Percentiles rank a stretch among this genome's conserved stretches.
phyloP scores from a whole-genome alignment of 2,329 filamentous ascomycete genomes.

The Zopfia rhizophila region DNA sequence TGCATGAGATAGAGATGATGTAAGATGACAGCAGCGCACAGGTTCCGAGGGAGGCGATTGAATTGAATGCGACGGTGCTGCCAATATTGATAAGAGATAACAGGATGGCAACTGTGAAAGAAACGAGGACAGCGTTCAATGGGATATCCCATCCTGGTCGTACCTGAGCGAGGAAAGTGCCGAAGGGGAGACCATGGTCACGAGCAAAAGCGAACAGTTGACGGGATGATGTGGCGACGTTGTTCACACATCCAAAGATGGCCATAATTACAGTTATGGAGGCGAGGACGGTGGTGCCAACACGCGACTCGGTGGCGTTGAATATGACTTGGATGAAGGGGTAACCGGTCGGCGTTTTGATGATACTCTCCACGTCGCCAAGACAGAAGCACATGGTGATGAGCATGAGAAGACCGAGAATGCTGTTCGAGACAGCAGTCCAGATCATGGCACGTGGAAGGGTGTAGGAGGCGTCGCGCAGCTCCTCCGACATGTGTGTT shows the following conservation, averaged over 20 bases:
- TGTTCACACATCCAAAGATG: conserved; percentile 36
- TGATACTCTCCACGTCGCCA: conserved; percentile 28
- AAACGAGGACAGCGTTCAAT: conserved; percentile 58
- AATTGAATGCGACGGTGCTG: conserved; percentile 47
- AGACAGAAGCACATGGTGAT: conserved; percentile 42
- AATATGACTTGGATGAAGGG: conserved; percentile 39
- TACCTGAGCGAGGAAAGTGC: conserved; percentile 19
- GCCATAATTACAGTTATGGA: conserved; percentile 40
- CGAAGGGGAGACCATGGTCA: conserved; percentile 35
- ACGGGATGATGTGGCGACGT: conserved; percentile 41
- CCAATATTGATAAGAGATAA: conserved; percentile 63
- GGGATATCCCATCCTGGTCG: conserved; percentile 44
- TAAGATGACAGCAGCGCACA: conserved; percentile 38
- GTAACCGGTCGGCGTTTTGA: conserved; percentile 24
- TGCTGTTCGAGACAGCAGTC: conserved; percentile 50
- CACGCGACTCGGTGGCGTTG: conserved; percentile 34
- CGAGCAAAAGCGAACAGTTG: conserved; percentile 49
- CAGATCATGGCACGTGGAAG: conserved; percentile 55
- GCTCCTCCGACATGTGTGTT: conserved; percentile 46
- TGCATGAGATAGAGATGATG: conserved; percentile 58
- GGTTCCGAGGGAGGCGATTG: conserved; percentile 34
- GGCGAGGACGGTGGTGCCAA: conserved; percentile 32
- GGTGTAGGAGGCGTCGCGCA: conserved; percentile 43
- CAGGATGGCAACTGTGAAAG: conserved; percentile 51
- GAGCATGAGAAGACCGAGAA: conserved; percentile 52